These are phyloP conservation scores for Trametes cubensis DNA, from an alignment of 768 basidiomycete genomes.

Conservation along the genomic window DNA sequence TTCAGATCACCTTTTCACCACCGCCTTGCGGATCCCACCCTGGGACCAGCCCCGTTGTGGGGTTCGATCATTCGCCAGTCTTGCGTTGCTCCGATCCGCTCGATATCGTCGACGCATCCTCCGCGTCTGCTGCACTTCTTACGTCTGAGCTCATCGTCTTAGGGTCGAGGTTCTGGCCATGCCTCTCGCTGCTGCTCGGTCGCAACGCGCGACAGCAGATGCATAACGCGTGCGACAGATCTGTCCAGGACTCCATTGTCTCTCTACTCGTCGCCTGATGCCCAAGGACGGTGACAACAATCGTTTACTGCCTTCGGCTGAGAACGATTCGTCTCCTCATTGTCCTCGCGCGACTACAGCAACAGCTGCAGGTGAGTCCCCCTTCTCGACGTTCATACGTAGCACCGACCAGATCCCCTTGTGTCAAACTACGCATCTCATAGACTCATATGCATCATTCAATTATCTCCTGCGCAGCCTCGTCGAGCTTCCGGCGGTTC, in stretches of 20 bases:
- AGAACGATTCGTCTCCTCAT: slow-evolving; percentile 3
- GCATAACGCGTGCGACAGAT: not conserved
- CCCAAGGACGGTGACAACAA: not conserved
- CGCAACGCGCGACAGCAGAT: not conserved
- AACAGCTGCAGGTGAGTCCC: not conserved
- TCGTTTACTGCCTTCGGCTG: not conserved
- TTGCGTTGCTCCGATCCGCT: slow-evolving; percentile 8
- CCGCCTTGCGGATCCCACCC: not conserved
- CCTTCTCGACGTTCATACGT: not conserved
- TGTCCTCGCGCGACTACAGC: slow-evolving; percentile 7
- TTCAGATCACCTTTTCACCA: not conserved
- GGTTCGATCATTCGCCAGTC: slow-evolving; percentile 5
- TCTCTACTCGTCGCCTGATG: not conserved
- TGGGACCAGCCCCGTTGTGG: not conserved
- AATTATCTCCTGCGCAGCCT: too few species aligned
- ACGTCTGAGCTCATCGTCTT: not conserved
- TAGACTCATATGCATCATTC: too few species aligned
- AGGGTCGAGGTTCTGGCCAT: not conserved
- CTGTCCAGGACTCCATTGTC: too few species aligned
- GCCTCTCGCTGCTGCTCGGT: not conserved
- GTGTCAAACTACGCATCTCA: too few species aligned
- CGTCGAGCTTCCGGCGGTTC: too few species aligned
- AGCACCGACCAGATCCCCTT: too few species aligned
- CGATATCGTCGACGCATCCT: not conserved
- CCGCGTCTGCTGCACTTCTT: not conserved